Percentiles rank a stretch among this genome's conserved stretches.
Evolutionary conservation across 768 basidiomycete genomes (phyloP).

Genomic region (Pleurotus giganteus): DNA sequence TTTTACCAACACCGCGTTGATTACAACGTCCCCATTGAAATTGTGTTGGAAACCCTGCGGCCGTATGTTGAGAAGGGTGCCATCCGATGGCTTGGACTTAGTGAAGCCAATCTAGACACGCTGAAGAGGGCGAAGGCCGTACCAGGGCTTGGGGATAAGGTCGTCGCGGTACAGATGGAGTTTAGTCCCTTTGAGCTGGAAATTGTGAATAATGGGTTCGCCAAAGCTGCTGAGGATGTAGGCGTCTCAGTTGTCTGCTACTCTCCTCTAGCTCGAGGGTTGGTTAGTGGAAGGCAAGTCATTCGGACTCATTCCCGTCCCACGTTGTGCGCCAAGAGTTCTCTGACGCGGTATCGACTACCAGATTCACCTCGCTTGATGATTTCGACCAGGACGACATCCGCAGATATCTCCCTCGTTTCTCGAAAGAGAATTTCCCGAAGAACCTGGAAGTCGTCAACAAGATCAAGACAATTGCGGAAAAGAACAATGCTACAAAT

Average conservation of each 20-base stretch:
- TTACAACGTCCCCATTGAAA: constrained; percentile 27
- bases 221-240: constrained; percentile 25
- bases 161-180: constrained; percentile 29
- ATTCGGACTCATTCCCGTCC: constrained; percentile 13
- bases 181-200: constrained; percentile 25
- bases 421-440: constrained; percentile 41
- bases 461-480: constrained; percentile 27
- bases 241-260: constrained; percentile 32
- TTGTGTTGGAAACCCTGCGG: constrained; percentile 27
- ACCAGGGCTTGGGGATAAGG: constrained; percentile 21
- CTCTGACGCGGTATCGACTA: neutral
- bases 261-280: constrained; percentile 32
- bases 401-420: constrained; percentile 27
- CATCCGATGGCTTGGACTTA: constrained; percentile 32
- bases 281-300: constrained; percentile 28
- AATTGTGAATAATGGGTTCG: constrained; percentile 28
- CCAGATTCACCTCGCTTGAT: constrained; percentile 27
- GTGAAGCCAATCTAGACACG: constrained; percentile 26
- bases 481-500: constrained; percentile 27
- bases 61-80: constrained; percentile 29
- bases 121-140: constrained; percentile 29
- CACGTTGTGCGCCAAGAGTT: constrained; percentile 11
- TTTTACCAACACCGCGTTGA: constrained; percentile 31
- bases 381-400: constrained; percentile 35
- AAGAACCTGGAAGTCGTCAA: constrained; percentile 38